phyloP scores from a whole-genome alignment of 2,329 filamentous ascomycete species.

The Aureobasidium sp. region DNA sequence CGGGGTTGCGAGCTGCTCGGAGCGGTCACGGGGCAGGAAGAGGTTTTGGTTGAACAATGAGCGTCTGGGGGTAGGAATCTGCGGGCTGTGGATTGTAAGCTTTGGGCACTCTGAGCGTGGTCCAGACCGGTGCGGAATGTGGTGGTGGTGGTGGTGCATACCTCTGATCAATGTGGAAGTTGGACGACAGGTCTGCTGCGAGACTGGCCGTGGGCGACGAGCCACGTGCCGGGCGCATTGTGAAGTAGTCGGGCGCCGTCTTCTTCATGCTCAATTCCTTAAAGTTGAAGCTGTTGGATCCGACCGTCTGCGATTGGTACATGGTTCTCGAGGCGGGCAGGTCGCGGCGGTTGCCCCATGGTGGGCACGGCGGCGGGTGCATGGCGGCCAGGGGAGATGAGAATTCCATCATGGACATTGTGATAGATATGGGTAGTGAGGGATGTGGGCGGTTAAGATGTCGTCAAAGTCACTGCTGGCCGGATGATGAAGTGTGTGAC shows the following conservation, averaged over 20 bases:
- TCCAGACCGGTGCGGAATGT: slow-evolving; percentile 23
- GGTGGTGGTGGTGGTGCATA: slow-evolving; percentile 41
- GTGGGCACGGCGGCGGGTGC: slow-evolving; percentile 60
- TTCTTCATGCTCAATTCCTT: slow-evolving; percentile 64
- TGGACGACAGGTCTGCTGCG: slow-evolving; percentile 89
- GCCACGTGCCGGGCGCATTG: slow-evolving; percentile 63
- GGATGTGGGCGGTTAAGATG: neutral
- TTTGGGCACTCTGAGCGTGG: slow-evolving; percentile 11
- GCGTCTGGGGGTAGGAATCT: slow-evolving; percentile 71
- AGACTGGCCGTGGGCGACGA: slow-evolving; percentile 88
- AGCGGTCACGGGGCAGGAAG: slow-evolving; percentile 37
- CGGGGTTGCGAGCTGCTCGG: slow-evolving; percentile 36
- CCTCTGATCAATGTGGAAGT: slow-evolving; percentile 95
- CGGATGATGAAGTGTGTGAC: neutral
- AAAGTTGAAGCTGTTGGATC: slow-evolving; percentile 64
- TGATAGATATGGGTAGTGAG: slow-evolving; percentile 13
- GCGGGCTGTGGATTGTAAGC: slow-evolving; percentile 54
- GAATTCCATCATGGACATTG: slow-evolving; percentile 60
- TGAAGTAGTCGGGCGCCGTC: slow-evolving; percentile 70
- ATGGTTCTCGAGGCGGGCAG: slow-evolving; percentile 44
- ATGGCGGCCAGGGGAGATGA: slow-evolving; percentile 92
- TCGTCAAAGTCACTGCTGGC: neutral
- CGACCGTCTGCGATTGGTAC: slow-evolving; percentile 48
- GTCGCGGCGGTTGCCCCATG: slow-evolving; percentile 54
- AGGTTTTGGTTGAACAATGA: slow-evolving; percentile 72